These are phyloP conservation scores for Chlorella sorokiniana DNA, from an alignment of 139 green algal genomes.

Conservation along the genomic window DNA sequence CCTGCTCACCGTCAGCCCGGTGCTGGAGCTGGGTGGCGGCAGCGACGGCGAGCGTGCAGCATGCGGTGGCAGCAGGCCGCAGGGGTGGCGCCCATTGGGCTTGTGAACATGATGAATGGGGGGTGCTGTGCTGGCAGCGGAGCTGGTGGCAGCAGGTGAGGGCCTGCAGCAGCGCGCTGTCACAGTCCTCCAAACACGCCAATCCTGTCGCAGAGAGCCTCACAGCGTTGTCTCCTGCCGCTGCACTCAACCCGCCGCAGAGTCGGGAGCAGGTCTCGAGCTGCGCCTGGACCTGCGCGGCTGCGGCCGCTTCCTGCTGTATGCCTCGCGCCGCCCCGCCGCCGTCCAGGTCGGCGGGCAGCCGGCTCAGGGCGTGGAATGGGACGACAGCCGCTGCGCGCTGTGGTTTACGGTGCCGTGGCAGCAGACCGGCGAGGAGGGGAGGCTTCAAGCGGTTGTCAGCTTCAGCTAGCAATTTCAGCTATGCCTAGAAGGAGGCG, in stretches of 20 bases:
- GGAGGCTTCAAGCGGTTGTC: background rate
- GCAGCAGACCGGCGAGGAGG: background rate
- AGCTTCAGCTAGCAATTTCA: background rate
- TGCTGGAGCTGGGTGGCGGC: slow-evolving; percentile 19
- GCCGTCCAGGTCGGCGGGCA: background rate
- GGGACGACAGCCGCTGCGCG: slow-evolving; percentile 1
- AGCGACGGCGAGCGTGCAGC: slow-evolving; percentile 23
- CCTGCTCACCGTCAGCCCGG: slow-evolving; percentile 47
- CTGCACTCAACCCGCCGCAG: too few species aligned
- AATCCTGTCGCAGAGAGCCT: too few species aligned
- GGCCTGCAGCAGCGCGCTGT: too few species aligned
- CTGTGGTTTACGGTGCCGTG: slow-evolving; percentile 14
- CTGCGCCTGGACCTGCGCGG: slow-evolving; percentile 28
- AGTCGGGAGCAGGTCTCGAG: background rate
- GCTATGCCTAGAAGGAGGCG: background rate
- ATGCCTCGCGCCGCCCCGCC: slow-evolving; percentile 11
- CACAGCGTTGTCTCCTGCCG: background rate
- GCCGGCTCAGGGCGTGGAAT: background rate
- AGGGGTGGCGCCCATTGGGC: slow-evolving; percentile 65
- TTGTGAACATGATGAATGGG: slow-evolving; percentile 80
- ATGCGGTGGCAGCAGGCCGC: background rate
- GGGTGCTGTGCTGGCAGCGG: slow-evolving; percentile 57
- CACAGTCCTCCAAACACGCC: too few species aligned
- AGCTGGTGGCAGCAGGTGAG: slow-evolving; percentile 19
- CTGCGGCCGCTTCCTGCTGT: slow-evolving; percentile 31